A percentile compares a stretch with the other conserved stretches of the same genome.
phyloP scores from a whole-genome alignment of 163 green algal species.

The Trebouxia gelatinosa region DNA sequence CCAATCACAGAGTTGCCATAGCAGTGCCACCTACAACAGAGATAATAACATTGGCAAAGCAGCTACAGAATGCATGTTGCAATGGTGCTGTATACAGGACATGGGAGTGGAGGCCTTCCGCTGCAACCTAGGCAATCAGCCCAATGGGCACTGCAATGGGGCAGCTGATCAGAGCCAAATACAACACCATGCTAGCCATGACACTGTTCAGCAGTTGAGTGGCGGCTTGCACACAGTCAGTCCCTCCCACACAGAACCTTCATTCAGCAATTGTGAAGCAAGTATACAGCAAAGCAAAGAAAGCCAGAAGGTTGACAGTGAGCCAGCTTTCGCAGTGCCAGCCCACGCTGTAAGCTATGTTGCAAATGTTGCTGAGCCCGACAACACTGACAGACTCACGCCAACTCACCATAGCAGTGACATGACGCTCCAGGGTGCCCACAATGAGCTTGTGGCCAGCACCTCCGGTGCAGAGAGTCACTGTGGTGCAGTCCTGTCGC shows the following conservation, averaged over 20 bases:
- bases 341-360: too few species aligned
- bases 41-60: too few species aligned
- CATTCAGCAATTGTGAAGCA: background rate
- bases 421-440: background rate
- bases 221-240: background rate
- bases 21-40: too few species aligned
- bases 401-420: background rate
- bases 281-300: background rate
- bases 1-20: background rate
- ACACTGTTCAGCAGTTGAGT: background rate
- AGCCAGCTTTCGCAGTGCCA: too few species aligned
- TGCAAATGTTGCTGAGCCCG: too few species aligned
- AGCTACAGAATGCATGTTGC: background rate
- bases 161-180: too few species aligned
- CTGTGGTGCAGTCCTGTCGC: conserved; percentile 67
- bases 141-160: too few species aligned
- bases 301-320: too few species aligned
- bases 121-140: background rate
- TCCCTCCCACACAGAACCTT: background rate
- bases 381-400: background rate
- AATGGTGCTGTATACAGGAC: conserved; percentile 55
- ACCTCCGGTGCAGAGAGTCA: conserved; percentile 41
- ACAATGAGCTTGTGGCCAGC: background rate
- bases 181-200: background rate
- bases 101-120: conserved; percentile 56